A percentile compares a stretch with the other conserved stretches of the same genome.
These are phyloP conservation scores for Apiospora sp. DNA, from an alignment of 2,329 filamentous ascomycete species.

Conservation along the genomic window DNA sequence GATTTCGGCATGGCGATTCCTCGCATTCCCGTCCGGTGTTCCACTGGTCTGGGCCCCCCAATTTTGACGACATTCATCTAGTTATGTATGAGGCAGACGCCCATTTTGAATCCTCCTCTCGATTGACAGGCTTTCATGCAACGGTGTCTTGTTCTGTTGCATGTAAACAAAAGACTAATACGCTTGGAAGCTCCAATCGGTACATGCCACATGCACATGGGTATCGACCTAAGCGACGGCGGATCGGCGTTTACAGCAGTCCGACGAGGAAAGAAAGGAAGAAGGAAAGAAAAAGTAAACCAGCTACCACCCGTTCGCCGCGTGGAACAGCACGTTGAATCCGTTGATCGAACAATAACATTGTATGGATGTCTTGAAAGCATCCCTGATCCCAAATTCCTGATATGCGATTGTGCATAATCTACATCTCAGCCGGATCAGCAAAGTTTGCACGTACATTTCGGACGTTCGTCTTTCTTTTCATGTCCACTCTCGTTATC, in stretches of 20 bases:
- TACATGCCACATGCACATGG: background rate
- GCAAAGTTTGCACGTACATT: background rate
- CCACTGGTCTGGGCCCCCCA: constrained; percentile 6
- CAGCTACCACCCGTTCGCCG: background rate
- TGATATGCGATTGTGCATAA: background rate
- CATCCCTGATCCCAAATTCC: background rate
- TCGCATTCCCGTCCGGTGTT: background rate
- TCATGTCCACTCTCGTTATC: too few species aligned
- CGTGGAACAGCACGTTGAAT: constrained; percentile 1
- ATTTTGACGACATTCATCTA: background rate
- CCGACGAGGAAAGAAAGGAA: background rate
- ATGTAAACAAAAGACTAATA: background rate
- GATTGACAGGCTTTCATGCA: background rate
- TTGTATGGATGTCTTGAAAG: background rate
- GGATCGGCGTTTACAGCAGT: background rate
- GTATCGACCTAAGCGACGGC: background rate
- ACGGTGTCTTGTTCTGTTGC: background rate
- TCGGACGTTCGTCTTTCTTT: background rate
- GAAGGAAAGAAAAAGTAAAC: background rate
- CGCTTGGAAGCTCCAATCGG: background rate
- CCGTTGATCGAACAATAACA: background rate
- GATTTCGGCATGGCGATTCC: background rate
- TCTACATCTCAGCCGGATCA: background rate
- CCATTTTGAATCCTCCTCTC: background rate
- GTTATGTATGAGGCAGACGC: background rate